Evolutionary conservation across 805 yeast species (phyloP).

Genomic region (Monosporozyma aerobia): DNA sequence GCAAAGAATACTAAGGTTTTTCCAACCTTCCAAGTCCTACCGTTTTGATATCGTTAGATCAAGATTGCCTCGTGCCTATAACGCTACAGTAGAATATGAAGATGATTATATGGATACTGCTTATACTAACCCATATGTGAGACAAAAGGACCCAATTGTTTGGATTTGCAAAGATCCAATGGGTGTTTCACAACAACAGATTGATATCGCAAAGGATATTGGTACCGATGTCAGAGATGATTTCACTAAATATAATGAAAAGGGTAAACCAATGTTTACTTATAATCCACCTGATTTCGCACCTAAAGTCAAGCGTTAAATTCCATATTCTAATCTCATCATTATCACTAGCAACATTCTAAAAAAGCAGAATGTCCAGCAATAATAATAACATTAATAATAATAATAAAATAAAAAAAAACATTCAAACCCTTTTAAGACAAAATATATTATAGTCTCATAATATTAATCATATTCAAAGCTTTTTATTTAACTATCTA

Average conservation of each 20-base stretch:
- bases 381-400: not conserved
- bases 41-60: slow-evolving; percentile 38
- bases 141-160: slow-evolving; percentile 39
- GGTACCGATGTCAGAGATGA: slow-evolving; percentile 47
- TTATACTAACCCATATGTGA: slow-evolving; percentile 24
- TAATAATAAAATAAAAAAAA: not conserved
- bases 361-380: not conserved
- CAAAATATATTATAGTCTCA: too few relatives aligned
- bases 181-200: slow-evolving; percentile 57
- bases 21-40: slow-evolving; percentile 38
- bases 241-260: slow-evolving; percentile 49
- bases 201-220: slow-evolving; percentile 44
- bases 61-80: slow-evolving; percentile 30
- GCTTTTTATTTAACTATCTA: too few relatives aligned
- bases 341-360: not conserved
- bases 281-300: slow-evolving; percentile 70
- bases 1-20: slow-evolving; percentile 30
- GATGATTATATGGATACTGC: slow-evolving; percentile 27
- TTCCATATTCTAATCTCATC: not conserved
- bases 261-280: slow-evolving; percentile 42
- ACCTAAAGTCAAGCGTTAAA: slow-evolving; percentile 11
- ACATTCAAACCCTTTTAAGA: too few relatives aligned
- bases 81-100: slow-evolving; percentile 27
- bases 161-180: slow-evolving; percentile 65
- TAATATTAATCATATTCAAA: too few relatives aligned